A percentile compares a stretch with the other conserved stretches of the same genome.
phyloP scores from a whole-genome alignment of 768 basidiomycete genomes.

The Termitomyces eurrhizus region DNA sequence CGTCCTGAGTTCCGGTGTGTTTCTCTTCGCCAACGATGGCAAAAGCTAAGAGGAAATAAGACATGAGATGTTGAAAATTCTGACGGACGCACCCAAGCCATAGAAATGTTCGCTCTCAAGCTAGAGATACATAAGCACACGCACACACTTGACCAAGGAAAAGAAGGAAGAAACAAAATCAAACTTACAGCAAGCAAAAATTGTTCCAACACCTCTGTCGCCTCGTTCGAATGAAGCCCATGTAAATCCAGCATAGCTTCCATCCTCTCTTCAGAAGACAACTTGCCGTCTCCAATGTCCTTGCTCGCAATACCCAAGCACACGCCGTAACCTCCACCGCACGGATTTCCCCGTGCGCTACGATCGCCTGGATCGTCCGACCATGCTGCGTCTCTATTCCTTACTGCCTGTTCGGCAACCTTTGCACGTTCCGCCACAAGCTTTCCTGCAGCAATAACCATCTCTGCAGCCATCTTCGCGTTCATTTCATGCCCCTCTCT shows the following conservation, averaged over 20 bases:
- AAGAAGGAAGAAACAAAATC: not conserved
- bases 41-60: constrained; percentile 52
- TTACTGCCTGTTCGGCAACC: constrained; percentile 73
- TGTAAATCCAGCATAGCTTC: constrained; percentile 89
- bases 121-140: constrained; percentile 33
- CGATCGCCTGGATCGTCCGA: constrained; percentile 85
- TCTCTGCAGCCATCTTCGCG: constrained; percentile 84
- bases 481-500: constrained; percentile 94
- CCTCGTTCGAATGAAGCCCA: constrained; percentile 91
- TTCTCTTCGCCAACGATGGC: constrained; percentile 94
- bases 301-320: constrained; percentile 79
- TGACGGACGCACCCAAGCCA: constrained; percentile 60
- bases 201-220: constrained; percentile 84
- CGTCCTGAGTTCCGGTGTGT: constrained; percentile 90
- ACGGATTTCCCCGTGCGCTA: constrained; percentile 62
- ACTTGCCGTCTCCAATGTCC: constrained; percentile 47
- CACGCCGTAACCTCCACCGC: constrained; percentile 83
- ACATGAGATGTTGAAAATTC: not conserved
- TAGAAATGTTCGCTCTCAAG: constrained; percentile 86
- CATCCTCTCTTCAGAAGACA: constrained; percentile 83
- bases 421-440: constrained; percentile 81
- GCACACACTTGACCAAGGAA: not conserved
- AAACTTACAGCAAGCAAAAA: constrained; percentile 80
- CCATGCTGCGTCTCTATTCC: constrained; percentile 65
- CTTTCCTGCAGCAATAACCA: constrained; percentile 77